Conservation (phyloP, 164 flowering plant genomes). For the Tinospora cordifolia region DNA sequence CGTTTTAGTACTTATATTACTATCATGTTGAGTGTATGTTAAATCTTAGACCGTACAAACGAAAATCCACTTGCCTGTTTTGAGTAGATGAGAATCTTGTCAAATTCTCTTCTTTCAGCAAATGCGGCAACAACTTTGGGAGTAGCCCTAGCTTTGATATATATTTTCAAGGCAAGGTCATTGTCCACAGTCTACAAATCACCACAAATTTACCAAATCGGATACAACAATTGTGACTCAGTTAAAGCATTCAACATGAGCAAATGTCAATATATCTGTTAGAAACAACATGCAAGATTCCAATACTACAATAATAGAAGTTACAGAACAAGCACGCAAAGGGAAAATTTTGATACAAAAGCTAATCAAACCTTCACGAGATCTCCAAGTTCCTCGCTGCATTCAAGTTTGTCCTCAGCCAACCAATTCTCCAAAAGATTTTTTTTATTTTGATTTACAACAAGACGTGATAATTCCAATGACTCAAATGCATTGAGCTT, state of each 20-base stretch:
- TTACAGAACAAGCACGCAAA: not conserved
- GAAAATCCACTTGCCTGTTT: conserved; percentile 76
- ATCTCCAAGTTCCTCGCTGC: conserved; percentile 98
- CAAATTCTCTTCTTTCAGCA: conserved; percentile 98
- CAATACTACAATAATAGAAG: not conserved
- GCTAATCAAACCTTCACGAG: conserved; percentile 81
- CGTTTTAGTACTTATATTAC: too few relatives aligned
- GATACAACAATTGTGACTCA: too few relatives aligned
- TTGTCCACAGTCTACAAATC: conserved; percentile 95
- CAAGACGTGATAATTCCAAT: conserved; percentile 93
- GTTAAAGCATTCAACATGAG: too few relatives aligned
- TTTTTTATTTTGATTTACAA: conserved; percentile 95
- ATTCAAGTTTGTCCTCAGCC: conserved; percentile 97
- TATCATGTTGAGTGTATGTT: too few relatives aligned
- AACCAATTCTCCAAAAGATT: conserved; percentile 96
- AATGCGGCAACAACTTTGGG: conserved; percentile 99
- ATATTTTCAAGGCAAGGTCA: conserved; percentile 94
- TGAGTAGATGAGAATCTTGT: conserved; percentile 92
- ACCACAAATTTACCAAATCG: too few relatives aligned
- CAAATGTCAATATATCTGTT: too few relatives aligned
- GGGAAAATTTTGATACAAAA: not conserved
- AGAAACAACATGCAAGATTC: too few relatives aligned
- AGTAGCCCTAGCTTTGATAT: conserved; percentile 97
- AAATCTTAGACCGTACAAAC: too few relatives aligned
- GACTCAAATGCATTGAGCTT: conserved; percentile 98